These are phyloP conservation scores for Leccinum ochraceum DNA, from an alignment of 768 basidiomycete species.

Conservation along the genomic window DNA sequence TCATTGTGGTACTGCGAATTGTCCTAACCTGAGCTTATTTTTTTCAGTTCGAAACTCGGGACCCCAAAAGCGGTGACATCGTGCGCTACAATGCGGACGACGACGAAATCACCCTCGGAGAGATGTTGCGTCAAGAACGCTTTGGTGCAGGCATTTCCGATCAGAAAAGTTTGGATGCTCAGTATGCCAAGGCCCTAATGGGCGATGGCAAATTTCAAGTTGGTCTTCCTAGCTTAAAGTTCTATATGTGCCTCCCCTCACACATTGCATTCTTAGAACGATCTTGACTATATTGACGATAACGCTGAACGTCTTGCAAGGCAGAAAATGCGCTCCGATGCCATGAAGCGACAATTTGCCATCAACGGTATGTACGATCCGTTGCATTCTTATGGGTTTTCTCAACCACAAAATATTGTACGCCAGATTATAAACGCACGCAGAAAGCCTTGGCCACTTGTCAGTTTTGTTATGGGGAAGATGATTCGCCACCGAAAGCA, in stretches of 20 bases:
- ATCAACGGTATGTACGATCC: conserved; percentile 70
- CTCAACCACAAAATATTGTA: neutral
- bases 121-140: conserved; percentile 90
- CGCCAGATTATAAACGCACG: conserved; percentile 87
- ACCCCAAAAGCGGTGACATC: conserved; percentile 87
- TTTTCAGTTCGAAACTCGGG: conserved; percentile 79
- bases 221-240: conserved; percentile 15
- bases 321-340: conserved; percentile 94
- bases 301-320: conserved; percentile 91
- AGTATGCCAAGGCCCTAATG: conserved; percentile 87
- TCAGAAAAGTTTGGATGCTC: conserved; percentile 88
- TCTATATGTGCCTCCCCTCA: neutral
- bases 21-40: neutral
- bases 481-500: conserved; percentile 85
- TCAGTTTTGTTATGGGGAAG: conserved; percentile 89
- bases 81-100: conserved; percentile 91
- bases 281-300: conserved; percentile 95
- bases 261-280: conserved; percentile 49
- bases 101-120: conserved; percentile 80
- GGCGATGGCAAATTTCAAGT: conserved; percentile 88
- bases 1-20: neutral
- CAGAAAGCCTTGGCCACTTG: conserved; percentile 88
- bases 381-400: conserved; percentile 1
- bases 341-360: conserved; percentile 96
- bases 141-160: conserved; percentile 88